phyloP scores from a whole-genome alignment of 164 flowering plant species.

The Tetracentron sinense region DNA sequence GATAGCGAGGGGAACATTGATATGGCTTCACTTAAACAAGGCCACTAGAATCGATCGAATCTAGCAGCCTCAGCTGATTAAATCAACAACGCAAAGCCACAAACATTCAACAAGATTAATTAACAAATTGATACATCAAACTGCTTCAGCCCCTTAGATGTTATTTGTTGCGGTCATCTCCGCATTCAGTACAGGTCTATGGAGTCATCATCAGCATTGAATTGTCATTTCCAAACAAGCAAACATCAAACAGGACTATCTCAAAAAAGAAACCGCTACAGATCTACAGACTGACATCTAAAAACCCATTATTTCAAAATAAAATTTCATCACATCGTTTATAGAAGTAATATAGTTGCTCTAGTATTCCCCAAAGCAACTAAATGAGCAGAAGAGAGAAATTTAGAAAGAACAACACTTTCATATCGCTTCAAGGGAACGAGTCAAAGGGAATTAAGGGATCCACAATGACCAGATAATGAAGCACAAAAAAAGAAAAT shows the following conservation, averaged over 20 bases:
- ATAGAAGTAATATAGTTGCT: neutral
- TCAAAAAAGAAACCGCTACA: slow-evolving; percentile 38
- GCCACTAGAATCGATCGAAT: neutral
- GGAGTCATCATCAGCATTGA: slow-evolving; percentile 23
- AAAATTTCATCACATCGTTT: neutral
- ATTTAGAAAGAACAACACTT: neutral
- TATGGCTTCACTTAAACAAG: neutral
- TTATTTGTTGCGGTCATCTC: slow-evolving; percentile 18
- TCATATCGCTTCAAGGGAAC: slow-evolving; percentile 27
- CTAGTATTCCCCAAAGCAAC: neutral
- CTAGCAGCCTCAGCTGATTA: neutral
- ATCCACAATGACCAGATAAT: neutral
- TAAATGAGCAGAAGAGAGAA: neutral
- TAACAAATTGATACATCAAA: neutral
- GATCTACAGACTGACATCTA: too few species aligned
- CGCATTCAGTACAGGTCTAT: slow-evolving; percentile 32
- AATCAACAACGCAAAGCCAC: neutral
- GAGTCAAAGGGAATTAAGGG: slow-evolving; percentile 15
- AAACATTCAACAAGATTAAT: neutral
- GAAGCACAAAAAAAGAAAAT: neutral
- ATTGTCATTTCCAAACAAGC: neutral
- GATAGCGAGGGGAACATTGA: neutral
- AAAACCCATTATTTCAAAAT: slow-evolving; percentile 25
- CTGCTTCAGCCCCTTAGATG: slow-evolving; percentile 31
- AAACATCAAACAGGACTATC: too few species aligned